These are phyloP conservation scores for Epicoccum nigrum DNA, from an alignment of 2,329 filamentous ascomycete species.

Conservation along the genomic window DNA sequence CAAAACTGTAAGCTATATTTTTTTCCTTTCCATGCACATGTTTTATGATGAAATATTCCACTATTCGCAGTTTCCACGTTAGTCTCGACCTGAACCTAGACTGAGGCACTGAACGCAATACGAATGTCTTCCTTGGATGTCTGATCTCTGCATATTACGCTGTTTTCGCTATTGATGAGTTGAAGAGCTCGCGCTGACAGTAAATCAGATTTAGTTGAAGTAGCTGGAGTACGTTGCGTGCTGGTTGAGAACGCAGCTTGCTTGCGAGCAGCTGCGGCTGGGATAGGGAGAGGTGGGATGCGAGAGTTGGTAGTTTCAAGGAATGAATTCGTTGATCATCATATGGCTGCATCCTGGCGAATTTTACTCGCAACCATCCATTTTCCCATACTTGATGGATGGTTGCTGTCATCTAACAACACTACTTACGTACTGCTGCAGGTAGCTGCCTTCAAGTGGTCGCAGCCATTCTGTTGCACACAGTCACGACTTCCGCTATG, in stretches of 20 bases:
- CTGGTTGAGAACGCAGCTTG: too few species aligned
- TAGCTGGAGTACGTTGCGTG: too few species aligned
- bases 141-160: constrained; percentile 5
- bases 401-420: too few species aligned
- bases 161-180: not conserved
- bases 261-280: too few species aligned
- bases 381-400: too few species aligned
- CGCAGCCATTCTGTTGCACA: not conserved
- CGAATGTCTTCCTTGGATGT: constrained; percentile 23
- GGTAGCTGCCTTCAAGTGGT: too few species aligned
- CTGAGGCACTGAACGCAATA: constrained; percentile 18
- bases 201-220: too few species aligned
- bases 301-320: too few species aligned
- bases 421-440: too few species aligned
- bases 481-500: not conserved
- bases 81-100: constrained; percentile 20
- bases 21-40: not conserved
- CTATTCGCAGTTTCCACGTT: constrained; percentile 24
- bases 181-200: constrained; percentile 1
- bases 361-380: too few species aligned
- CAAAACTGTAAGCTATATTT: constrained; percentile 1
- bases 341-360: not conserved
- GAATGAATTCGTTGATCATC: not conserved
- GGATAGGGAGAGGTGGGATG: too few species aligned
- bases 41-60: constrained; percentile 21